Evolutionary conservation across 768 basidiomycete species (phyloP), one percentile per base, ranked within the genome.

Genomic region (Paxillus involutus): DNA sequence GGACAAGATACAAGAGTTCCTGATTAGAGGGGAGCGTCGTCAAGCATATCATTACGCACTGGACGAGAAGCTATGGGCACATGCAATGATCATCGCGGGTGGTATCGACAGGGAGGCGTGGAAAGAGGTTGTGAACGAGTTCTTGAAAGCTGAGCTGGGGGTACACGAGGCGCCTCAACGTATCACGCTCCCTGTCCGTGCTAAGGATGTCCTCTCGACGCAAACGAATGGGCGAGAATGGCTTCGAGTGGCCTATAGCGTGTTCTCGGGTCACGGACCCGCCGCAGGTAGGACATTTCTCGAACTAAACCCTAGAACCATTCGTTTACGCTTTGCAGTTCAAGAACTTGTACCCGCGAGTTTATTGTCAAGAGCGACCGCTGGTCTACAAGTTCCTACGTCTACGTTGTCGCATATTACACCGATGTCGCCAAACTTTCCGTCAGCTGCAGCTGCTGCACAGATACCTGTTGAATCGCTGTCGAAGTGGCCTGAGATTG

Each of bases 61-160:
- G 41, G 90, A 95, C 54, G 83, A 94, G 70, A 88, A 83, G 63
- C 71, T 98, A 40, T 99, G 96, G 95, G 86, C 92, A 1, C 97
- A 99, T 70, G 96, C 97, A 2, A 84, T 98, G 82, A 71, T 98
- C 51, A 94, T 99, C 58, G 85, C 96, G 10, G 95, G 91, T 63
- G 88, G 90, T 51, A 81, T 97, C 48, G 96, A 96, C 69, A 91
- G 90, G 61, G 94, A 97, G 29, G 79, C 91, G 2, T 98, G 94
- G 94, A 91, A 90, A 63, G 92, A 94, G 56, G 89, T 88, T 12
- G 89, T 92, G 0, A 82, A 80, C 42, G 91, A 95, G 55, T 99
- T 98, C 63, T 68, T 95, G 35, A 82, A 81, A 33, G 77, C 81
- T 14, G 96, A 97, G 65, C 75, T 98, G 3, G 80, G 81, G 1